Conservation (phyloP, 345 rosid genomes). For the Pugionium dolabratum region DNA sequence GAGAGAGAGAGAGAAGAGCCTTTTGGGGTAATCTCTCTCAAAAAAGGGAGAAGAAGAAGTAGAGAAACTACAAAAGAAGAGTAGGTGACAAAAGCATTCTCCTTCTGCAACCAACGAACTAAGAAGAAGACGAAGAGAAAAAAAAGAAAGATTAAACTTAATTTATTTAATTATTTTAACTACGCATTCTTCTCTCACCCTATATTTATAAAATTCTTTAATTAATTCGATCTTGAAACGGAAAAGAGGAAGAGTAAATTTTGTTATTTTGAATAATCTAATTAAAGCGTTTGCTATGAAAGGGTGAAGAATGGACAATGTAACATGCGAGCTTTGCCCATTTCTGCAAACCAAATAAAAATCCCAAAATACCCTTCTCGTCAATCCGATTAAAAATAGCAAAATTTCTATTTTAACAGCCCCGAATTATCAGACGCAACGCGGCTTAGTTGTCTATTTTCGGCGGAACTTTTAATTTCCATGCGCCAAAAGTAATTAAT, state of each 20-base stretch:
- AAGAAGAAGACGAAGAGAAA: constrained; percentile 23
- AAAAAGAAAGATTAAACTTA: background rate
- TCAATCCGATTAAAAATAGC: constrained; percentile 26
- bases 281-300: constrained; percentile 56
- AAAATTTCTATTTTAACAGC: constrained; percentile 28
- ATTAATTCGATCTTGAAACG: constrained; percentile 20
- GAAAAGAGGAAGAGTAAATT: constrained; percentile 40
- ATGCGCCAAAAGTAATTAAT: constrained; percentile 6
- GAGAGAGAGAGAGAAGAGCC: constrained; percentile 47
- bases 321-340: constrained; percentile 79
- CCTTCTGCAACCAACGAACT: constrained; percentile 39
- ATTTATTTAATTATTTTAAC: background rate
- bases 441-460: constrained; percentile 33
- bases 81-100: constrained; percentile 48
- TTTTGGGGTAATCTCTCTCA: constrained; percentile 49
- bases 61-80: constrained; percentile 42
- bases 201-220: constrained; percentile 25
- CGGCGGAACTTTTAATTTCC: background rate
- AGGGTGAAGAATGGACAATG: constrained; percentile 50
- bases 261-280: constrained; percentile 35
- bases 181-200: constrained; percentile 17
- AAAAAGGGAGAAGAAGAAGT: constrained; percentile 30
- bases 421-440: constrained; percentile 24
- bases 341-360: constrained; percentile 44
- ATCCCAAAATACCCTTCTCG: constrained; percentile 46